Conservation (phyloP, 805 yeast species). For the Brettanomyces nanus region DNA sequence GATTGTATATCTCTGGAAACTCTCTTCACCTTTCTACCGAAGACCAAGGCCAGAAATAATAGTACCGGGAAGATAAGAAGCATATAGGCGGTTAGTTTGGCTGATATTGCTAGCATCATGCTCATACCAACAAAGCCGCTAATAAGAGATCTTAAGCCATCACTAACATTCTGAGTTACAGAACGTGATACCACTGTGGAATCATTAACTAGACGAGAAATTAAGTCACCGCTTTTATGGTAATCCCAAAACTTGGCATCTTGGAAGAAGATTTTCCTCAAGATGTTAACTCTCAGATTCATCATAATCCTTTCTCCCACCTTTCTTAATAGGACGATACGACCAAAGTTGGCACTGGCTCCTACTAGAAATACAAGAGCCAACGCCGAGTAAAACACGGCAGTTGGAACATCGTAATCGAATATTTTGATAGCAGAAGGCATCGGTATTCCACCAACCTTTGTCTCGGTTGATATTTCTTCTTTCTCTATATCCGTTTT, state of each 20-base stretch:
- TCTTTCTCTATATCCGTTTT: conserved; percentile 24
- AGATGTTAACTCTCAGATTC: conserved; percentile 66
- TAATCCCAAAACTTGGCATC: conserved; percentile 86
- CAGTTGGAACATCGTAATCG: conserved; percentile 48
- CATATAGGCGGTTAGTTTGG: conserved; percentile 78
- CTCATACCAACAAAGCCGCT: conserved; percentile 81
- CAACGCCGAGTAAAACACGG: conserved; percentile 56
- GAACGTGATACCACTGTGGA: conserved; percentile 82
- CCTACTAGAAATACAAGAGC: conserved; percentile 63
- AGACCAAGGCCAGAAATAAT: conserved; percentile 67
- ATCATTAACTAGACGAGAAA: conserved; percentile 81
- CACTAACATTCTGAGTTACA: conserved; percentile 81
- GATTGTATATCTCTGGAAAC: conserved; percentile 74
- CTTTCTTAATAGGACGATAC: conserved; percentile 65
- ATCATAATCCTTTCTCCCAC: conserved; percentile 88
- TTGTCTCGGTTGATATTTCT: conserved; percentile 9
- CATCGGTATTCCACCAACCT: conserved; percentile 5
- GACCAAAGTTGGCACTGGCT: conserved; percentile 70
- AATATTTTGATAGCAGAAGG: conserved; percentile 17
- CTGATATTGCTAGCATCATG: conserved; percentile 85
- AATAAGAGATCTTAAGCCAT: conserved; percentile 79
- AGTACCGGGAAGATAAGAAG: conserved; percentile 76
- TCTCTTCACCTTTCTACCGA: conserved; percentile 70
- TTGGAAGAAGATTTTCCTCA: conserved; percentile 70
- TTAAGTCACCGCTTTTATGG: conserved; percentile 86